Evolutionary conservation across 768 basidiomycete genomes (phyloP).

Genomic region (Suillus tomentosus): DNA sequence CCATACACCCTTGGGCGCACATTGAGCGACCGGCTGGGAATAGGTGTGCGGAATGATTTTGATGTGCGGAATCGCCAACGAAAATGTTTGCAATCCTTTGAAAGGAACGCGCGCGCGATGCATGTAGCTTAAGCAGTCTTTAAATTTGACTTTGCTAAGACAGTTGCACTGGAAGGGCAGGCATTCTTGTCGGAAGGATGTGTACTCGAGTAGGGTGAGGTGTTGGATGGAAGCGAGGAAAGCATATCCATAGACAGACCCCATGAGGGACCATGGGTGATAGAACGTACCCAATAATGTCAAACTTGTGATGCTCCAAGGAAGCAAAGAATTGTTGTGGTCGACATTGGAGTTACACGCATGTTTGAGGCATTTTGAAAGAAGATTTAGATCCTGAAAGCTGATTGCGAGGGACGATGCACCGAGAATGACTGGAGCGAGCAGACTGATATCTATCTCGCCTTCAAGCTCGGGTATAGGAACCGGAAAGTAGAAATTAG

Average conservation of each 20-base stretch:
- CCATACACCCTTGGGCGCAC: background rate
- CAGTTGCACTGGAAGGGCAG: background rate
- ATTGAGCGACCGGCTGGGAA: no score
- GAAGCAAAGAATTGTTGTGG: constrained; percentile 27
- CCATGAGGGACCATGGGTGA: constrained; percentile 36
- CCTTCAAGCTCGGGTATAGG: background rate
- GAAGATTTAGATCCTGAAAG: constrained; percentile 32
- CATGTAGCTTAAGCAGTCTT: background rate
- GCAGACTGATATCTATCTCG: constrained; percentile 24
- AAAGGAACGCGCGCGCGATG: constrained; percentile 26
- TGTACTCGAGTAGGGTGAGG: constrained; percentile 31
- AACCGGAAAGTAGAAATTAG: background rate
- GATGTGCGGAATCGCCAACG: background rate
- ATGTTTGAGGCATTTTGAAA: constrained; percentile 33
- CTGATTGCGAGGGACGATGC: constrained; percentile 31
- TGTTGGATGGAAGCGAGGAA: constrained; percentile 42
- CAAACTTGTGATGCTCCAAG: constrained; percentile 20
- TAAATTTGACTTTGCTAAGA: background rate
- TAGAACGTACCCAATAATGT: constrained; percentile 34
- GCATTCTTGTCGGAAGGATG: background rate
- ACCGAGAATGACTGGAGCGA: constrained; percentile 10
- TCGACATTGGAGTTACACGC: constrained; percentile 1
- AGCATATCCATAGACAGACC: constrained; percentile 30
- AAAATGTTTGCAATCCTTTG: constrained; percentile 23
- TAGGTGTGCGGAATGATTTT: background rate